phyloP scores from a whole-genome alignment of 805 yeast genomes.

The Candida patagonica region DNA sequence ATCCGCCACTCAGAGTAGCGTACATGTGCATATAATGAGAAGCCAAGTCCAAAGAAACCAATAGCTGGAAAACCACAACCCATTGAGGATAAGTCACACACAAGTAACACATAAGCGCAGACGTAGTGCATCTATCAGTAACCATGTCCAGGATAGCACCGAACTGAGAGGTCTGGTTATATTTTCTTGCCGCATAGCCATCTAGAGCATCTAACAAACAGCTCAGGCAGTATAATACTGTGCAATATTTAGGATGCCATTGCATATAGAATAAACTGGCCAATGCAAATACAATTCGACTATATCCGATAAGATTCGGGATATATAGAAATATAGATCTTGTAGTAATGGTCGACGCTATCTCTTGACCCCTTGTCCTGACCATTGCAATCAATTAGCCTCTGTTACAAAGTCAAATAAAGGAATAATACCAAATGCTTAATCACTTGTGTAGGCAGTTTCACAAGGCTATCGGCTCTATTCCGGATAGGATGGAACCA shows the following conservation, averaged over 20 bases:
- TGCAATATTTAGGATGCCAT: conserved; percentile 71
- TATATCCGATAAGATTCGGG: conserved; percentile 87
- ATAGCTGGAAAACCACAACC: conserved; percentile 65
- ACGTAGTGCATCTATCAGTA: conserved; percentile 94
- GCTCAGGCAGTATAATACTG: conserved; percentile 70
- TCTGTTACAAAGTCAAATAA: too few relatives aligned
- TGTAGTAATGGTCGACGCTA: conserved; percentile 32
- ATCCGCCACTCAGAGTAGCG: conserved; percentile 76
- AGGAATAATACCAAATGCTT: too few relatives aligned
- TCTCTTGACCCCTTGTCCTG: too few relatives aligned
- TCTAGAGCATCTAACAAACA: conserved; percentile 93
- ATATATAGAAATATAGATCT: conserved; percentile 63
- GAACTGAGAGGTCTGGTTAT: conserved; percentile 78
- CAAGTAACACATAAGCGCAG: conserved; percentile 81
- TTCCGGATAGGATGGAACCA: too few relatives aligned
- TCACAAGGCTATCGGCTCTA: too few relatives aligned
- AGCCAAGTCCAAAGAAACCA: conserved; percentile 72
- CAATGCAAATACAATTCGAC: conserved; percentile 73
- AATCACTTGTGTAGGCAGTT: too few relatives aligned
- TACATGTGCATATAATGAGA: conserved; percentile 99
- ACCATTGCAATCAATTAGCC: too few relatives aligned
- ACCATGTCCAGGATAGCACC: conserved; percentile 99
- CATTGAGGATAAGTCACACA: conserved; percentile 69
- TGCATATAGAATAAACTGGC: conserved; percentile 76
- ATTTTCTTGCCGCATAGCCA: conserved; percentile 88